These are phyloP conservation scores for Vicia sativa DNA, from an alignment of 306 rosid genomes.

Conservation along the genomic window DNA sequence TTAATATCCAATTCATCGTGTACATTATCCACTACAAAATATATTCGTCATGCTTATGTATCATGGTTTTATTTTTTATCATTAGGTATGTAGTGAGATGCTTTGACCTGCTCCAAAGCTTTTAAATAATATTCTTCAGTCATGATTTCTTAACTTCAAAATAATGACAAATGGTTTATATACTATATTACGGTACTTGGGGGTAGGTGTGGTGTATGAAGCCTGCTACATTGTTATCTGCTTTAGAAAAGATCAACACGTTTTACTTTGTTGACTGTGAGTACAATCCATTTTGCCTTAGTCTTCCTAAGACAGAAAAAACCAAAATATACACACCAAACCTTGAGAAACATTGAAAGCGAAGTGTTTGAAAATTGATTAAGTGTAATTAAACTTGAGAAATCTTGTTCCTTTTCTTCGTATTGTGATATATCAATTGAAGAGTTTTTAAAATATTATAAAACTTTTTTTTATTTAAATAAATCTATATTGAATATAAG, in stretches of 20 bases:
- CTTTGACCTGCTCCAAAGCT: not conserved
- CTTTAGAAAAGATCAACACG: constrained; percentile 6
- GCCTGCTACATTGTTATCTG: not conserved
- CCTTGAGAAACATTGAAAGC: not conserved
- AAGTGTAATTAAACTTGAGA: not conserved
- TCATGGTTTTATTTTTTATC: too few relatives aligned
- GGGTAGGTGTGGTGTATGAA: not conserved
- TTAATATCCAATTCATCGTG: not conserved
- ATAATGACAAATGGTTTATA: not conserved
- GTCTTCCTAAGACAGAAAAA: not conserved
- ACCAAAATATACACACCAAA: not conserved
- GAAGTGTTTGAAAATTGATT: not conserved
- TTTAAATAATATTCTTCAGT: not conserved
- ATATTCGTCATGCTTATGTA: not conserved
- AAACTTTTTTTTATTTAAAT: constrained; percentile 38
- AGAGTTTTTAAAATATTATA: not conserved
- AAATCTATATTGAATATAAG: too few relatives aligned
- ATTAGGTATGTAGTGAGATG: too few relatives aligned
- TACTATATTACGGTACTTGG: not conserved
- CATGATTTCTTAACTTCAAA: not conserved
- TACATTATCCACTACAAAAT: not conserved
- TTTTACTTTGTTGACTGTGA: constrained; percentile 37
- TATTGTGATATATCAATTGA: not conserved
- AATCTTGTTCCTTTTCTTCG: not conserved
- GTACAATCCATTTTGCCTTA: not conserved